A percentile compares a stretch with the other conserved stretches of the same genome.
These are phyloP conservation scores for Talaromyces amestolkiae DNA, from an alignment of 2,329 filamentous ascomycete species.

Conservation along the genomic window DNA sequence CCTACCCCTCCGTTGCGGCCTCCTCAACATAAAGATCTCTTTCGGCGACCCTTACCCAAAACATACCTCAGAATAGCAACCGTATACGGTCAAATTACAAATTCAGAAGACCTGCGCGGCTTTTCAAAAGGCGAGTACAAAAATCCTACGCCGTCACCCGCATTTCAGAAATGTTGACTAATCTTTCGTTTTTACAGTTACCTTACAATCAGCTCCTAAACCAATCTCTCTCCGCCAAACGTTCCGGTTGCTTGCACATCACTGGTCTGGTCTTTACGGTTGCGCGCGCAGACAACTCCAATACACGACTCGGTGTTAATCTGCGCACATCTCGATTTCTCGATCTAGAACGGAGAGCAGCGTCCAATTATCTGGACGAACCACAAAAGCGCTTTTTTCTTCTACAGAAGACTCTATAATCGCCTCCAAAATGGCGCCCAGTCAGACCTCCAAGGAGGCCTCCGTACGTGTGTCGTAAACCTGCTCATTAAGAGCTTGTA, in stretches of 20 bases:
- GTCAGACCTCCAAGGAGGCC: conserved; percentile 11
- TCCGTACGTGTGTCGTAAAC: neutral
- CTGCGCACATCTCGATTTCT: neutral
- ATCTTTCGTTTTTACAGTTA: neutral
- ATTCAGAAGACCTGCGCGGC: neutral
- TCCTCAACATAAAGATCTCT: neutral
- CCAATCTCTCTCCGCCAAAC: neutral
- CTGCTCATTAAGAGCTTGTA: neutral
- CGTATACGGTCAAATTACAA: neutral
- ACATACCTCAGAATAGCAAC: neutral
- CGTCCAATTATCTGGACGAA: neutral
- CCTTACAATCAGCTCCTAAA: neutral
- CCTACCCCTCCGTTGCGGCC: neutral
- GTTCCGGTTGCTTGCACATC: neutral
- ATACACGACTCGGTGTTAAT: conserved; percentile 11
- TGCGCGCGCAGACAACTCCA: conserved; percentile 5
- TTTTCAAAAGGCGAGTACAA: neutral
- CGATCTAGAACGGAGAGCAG: neutral
- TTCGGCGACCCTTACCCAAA: neutral
- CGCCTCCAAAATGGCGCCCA: conserved; percentile 14
- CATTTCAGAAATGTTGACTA: neutral
- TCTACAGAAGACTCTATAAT: neutral
- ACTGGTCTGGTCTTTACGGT: neutral
- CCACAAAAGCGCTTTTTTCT: neutral
- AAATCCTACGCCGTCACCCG: neutral